These are phyloP conservation scores for Epichloe amarillans DNA, from an alignment of 2,329 filamentous ascomycete genomes.

Conservation along the genomic window DNA sequence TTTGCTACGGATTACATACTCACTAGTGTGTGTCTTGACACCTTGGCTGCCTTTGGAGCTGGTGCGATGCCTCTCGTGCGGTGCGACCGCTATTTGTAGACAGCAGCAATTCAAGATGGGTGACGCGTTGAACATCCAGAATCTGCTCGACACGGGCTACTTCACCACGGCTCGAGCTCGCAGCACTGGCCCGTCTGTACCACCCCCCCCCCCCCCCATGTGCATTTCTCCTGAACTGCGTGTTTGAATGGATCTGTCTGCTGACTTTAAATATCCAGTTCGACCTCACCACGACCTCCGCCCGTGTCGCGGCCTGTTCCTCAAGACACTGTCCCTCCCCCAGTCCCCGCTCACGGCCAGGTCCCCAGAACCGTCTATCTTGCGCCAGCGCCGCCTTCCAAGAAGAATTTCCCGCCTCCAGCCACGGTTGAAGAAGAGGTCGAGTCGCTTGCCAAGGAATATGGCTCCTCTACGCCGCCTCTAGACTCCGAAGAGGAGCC, in stretches of 20 bases:
- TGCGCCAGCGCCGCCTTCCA: slow-evolving; percentile 4
- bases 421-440: slow-evolving; percentile 59
- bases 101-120: slow-evolving; percentile 23
- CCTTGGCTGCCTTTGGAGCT: neutral
- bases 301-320: slow-evolving; percentile 3
- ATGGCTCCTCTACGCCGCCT: slow-evolving; percentile 23
- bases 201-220: too few species aligned
- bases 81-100: slow-evolving; percentile 7
- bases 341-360: slow-evolving; percentile 6
- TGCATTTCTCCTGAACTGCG: neutral
- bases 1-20: neutral
- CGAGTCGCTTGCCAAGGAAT: slow-evolving; percentile 48
- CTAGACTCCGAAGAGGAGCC: slow-evolving; percentile 36
- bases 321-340: slow-evolving; percentile 9
- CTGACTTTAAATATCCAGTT: slow-evolving; percentile 1
- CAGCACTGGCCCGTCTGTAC: slow-evolving; percentile 16
- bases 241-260: neutral
- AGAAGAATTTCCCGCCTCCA: slow-evolving; percentile 38
- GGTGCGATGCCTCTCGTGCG: slow-evolving; percentile 11
- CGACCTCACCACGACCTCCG: slow-evolving; percentile 11
- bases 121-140: slow-evolving; percentile 30
- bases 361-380: slow-evolving; percentile 6
- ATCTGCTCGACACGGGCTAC: slow-evolving; percentile 35
- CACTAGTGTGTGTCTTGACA: neutral
- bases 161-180: slow-evolving; percentile 34